Conservation (phyloP, 306 rosid genomes). For the Crotalaria pallida region DNA sequence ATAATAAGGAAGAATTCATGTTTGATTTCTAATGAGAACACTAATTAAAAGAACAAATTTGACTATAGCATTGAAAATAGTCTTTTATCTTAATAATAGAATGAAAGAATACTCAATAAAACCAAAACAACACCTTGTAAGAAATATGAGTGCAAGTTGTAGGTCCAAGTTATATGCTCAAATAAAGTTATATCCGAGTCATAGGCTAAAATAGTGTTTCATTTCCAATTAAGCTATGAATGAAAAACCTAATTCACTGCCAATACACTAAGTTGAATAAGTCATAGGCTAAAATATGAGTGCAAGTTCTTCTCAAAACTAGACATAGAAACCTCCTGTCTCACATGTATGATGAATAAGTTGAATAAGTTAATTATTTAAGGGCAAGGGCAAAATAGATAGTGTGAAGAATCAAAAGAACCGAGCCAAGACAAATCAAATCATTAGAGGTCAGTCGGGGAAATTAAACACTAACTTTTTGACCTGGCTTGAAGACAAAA, state of each 20-base stretch:
- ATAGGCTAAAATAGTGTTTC: neutral
- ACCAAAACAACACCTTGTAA: no score
- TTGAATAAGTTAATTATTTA: neutral
- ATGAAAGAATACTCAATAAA: no score
- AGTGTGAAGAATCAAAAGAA: slow-evolving; percentile 29
- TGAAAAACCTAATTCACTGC: neutral
- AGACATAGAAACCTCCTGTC: neutral
- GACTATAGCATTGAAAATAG: no score
- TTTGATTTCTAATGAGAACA: no score
- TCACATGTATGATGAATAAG: no score
- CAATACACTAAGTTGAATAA: no score
- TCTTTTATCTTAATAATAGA: no score
- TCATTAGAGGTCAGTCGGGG: slow-evolving; percentile 23
- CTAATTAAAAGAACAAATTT: no score
- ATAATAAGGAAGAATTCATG: no score
- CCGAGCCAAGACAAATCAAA: slow-evolving; percentile 31
- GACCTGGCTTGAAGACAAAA: slow-evolving; percentile 25
- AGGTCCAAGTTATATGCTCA: no score
- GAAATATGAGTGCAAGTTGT: no score
- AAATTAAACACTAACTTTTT: slow-evolving; percentile 25
- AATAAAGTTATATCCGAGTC: neutral
- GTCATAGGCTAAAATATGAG: no score
- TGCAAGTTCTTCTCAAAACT: neutral
- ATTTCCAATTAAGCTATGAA: neutral
- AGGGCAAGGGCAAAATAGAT: neutral